These are phyloP conservation scores for Leccinum pseudoinsigne DNA, from an alignment of 1,284 basidiomycete species.

Conservation along the genomic window DNA sequence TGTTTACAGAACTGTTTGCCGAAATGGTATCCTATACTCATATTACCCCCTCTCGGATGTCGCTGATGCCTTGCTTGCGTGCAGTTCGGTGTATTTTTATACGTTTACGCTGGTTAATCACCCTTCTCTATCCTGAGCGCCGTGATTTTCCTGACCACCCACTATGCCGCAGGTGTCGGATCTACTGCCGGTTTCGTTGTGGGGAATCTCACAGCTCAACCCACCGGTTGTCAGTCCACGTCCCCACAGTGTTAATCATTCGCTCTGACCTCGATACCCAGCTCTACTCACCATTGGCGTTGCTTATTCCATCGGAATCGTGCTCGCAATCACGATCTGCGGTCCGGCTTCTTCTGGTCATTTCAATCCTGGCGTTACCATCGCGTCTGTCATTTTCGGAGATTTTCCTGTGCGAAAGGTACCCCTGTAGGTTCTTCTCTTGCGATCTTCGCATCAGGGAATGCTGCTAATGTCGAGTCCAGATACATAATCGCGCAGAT, in stretches of 20 bases:
- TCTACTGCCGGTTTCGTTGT: slow-evolving; percentile 56
- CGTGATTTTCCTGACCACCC: not conserved
- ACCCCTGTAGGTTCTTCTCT: slow-evolving; percentile 40
- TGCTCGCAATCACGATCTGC: slow-evolving; percentile 57
- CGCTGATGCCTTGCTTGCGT: slow-evolving; percentile 28
- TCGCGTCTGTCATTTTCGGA: slow-evolving; percentile 51
- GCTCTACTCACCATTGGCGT: slow-evolving; percentile 63
- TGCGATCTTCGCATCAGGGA: not conserved
- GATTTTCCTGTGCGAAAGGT: slow-evolving; percentile 58
- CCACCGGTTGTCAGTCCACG: slow-evolving; percentile 50
- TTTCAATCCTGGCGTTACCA: slow-evolving; percentile 62
- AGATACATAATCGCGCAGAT: slow-evolving; percentile 68
- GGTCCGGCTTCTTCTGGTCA: slow-evolving; percentile 61
- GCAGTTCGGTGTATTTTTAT: slow-evolving; percentile 46
- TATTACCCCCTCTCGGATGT: slow-evolving; percentile 18
- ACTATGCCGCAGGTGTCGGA: slow-evolving; percentile 48
- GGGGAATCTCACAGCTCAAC: slow-evolving; percentile 45
- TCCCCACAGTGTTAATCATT: not conserved
- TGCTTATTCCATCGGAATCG: slow-evolving; percentile 62
- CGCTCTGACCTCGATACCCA: slow-evolving; percentile 27
- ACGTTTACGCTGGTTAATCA: slow-evolving; percentile 53
- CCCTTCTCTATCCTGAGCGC: not conserved
- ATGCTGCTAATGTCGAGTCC: slow-evolving; percentile 11
- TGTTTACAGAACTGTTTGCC: slow-evolving; percentile 57
- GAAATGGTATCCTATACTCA: slow-evolving; percentile 47